A percentile compares a stretch with the other conserved stretches of the same genome.
These are phyloP conservation scores for Omphalea diandra DNA, from an alignment of 441 rosid species.

Conservation along the genomic window DNA sequence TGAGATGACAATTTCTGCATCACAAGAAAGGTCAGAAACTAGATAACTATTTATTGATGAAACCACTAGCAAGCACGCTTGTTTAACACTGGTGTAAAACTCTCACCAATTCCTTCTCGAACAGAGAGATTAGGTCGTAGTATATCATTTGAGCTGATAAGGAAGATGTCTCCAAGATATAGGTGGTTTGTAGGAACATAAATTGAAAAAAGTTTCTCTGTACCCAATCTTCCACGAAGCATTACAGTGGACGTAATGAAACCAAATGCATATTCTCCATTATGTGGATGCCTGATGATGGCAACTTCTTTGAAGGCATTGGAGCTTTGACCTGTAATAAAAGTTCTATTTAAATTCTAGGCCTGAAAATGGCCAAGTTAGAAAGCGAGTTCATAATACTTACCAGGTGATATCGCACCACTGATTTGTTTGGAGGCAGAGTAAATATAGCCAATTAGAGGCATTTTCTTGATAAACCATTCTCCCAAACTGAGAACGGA, in stretches of 20 bases:
- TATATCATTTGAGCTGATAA: constrained; percentile 66
- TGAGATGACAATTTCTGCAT: constrained; percentile 69
- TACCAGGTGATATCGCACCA: constrained; percentile 72
- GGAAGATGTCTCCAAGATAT: constrained; percentile 88
- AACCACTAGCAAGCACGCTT: no score
- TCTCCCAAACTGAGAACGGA: constrained; percentile 67
- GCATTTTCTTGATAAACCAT: constrained; percentile 81
- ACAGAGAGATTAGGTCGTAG: constrained; percentile 89
- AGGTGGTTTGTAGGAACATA: constrained; percentile 95
- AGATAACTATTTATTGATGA: no score
- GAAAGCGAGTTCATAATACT: neutral
- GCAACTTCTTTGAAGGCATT: constrained; percentile 77
- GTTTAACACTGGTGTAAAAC: no score
- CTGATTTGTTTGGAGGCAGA: constrained; percentile 75
- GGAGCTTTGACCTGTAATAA: constrained; percentile 52
- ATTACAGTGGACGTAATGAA: constrained; percentile 58
- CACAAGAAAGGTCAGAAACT: constrained; percentile 7
- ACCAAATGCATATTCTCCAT: constrained; percentile 74
- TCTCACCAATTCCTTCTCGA: constrained; percentile 90
- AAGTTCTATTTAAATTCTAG: neutral
- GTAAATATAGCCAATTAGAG: constrained; percentile 60
- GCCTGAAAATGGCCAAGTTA: neutral
- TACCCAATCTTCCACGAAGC: constrained; percentile 47
- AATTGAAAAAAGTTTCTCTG: constrained; percentile 56
- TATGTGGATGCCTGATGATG: constrained; percentile 63